phyloP scores from a whole-genome alignment of 2,329 filamentous ascomycete species.

The Fusarium sp. region DNA sequence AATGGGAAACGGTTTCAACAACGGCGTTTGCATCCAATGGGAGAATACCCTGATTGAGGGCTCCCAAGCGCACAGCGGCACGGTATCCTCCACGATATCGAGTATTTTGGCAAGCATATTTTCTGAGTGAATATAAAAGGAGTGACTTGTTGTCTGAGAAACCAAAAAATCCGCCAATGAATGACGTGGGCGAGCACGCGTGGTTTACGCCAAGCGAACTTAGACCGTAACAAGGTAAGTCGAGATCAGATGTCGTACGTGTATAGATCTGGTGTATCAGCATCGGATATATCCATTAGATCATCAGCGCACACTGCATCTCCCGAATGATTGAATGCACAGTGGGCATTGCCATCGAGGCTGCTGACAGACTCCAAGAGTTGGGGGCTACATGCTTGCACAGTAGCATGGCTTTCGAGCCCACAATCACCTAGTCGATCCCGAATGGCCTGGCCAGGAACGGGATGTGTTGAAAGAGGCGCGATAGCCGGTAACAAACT shows the following conservation, averaged over 20 bases:
- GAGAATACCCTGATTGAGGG: constrained; percentile 47
- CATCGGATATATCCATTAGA: constrained; percentile 19
- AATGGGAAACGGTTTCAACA: constrained; percentile 69
- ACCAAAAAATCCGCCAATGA: constrained; percentile 35
- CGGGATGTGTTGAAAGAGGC: constrained; percentile 7
- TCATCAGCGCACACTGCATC: constrained; percentile 12
- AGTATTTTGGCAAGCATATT: constrained; percentile 50
- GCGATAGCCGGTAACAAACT: constrained; percentile 6
- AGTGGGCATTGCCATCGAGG: constrained; percentile 9
- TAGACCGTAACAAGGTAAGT: constrained; percentile 18
- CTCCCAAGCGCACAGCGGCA: constrained; percentile 55
- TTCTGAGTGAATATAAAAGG: constrained; percentile 47
- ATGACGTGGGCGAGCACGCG: constrained; percentile 10
- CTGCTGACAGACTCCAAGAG: constrained; percentile 5
- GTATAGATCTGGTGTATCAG: constrained; percentile 16
- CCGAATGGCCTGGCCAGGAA: constrained; percentile 36
- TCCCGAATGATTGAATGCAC: constrained; percentile 15
- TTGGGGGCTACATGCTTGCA: constrained; percentile 8
- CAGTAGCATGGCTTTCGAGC: background rate
- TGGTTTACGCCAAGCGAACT: constrained; percentile 6
- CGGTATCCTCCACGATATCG: constrained; percentile 62
- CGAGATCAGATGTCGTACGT: constrained; percentile 24
- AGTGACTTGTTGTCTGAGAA: constrained; percentile 46
- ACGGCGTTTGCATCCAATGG: constrained; percentile 62
- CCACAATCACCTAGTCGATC: constrained; percentile 5